Conservation (phyloP, 768 basidiomycete species). For the Rossbeevera mucosa region DNA sequence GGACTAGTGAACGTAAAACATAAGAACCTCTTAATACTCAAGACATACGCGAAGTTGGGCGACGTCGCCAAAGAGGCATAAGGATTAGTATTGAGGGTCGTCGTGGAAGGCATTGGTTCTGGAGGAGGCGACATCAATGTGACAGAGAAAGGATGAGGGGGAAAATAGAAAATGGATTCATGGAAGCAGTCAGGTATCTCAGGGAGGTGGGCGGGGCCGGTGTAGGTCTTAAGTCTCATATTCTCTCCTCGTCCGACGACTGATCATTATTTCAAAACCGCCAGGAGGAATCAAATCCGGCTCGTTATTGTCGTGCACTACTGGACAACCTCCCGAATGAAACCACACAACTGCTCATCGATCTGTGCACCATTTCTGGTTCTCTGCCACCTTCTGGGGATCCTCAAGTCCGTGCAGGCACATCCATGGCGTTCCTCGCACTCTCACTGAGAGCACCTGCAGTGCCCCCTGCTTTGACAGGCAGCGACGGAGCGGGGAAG, state of each 20-base stretch:
- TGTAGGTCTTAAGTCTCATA: conserved; percentile 43
- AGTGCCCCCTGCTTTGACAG: conserved; percentile 39
- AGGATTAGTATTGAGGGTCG: conserved; percentile 86
- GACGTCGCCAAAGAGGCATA: conserved; percentile 82
- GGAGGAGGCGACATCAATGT: conserved; percentile 8
- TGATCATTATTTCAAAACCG: background rate
- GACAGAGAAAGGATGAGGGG: conserved; percentile 16
- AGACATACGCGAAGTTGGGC: conserved; percentile 96
- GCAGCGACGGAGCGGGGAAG: conserved; percentile 20
- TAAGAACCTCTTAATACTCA: conserved; percentile 91
- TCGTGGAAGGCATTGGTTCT: conserved; percentile 81
- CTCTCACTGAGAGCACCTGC: conserved; percentile 57
- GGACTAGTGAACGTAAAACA: conserved; percentile 94
- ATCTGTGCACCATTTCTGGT: conserved; percentile 74
- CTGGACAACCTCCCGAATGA: conserved; percentile 78
- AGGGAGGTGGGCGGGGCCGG: conserved; percentile 72
- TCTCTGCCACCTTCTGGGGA: conserved; percentile 36
- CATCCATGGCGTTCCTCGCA: conserved; percentile 66
- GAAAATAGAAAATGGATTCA: conserved; percentile 46
- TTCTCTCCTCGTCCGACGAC: background rate
- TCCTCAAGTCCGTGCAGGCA: conserved; percentile 23
- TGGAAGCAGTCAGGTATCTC: conserved; percentile 78
- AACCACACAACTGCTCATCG: conserved; percentile 87
- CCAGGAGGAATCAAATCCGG: conserved; percentile 84
- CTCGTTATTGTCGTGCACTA: conserved; percentile 84